Base-by-base conservation (phyloP, 768 basidiomycete genomes). In the Amanita phalloides region DNA sequence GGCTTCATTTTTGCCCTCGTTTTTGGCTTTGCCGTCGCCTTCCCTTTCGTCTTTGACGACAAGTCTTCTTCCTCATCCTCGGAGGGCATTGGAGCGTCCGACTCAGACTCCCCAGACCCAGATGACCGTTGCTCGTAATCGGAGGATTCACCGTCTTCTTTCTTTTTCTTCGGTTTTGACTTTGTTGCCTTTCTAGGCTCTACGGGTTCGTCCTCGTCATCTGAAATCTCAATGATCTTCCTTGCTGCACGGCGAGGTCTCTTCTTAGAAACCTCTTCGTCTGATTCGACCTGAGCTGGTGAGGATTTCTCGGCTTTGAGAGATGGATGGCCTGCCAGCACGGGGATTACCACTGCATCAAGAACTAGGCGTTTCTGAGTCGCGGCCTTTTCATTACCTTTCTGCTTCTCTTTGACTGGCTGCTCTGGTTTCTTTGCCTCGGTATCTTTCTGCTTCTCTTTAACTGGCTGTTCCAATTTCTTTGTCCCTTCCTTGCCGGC, bases 321-420 rank as follows among this genome's bases (percentile, higher is more conserved):
- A 38, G 44, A 61, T 51, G 37, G 60, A 53, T 53, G 45, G 53
- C 61, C 62, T 45, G 62, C 55, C 6, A 58, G 54, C 3, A 62
- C 58, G 3, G 69, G 66, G 35, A 87, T 76, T 14, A 84, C 75
- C 6, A 86, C 84, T 58, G 26, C 44, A 20, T 85, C 82, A 32
- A 79, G 66, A 8, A 66, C n/a, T 14, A 14, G 23, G 26, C 53
- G 53, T 32, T 45, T 20, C 26, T 3, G 54, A 30, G 45, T 35
- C 49, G 53, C 42, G 28, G 55, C 26, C 32, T 53, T 23, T 49
- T 39, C 37, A 4, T n/a, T 23, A 23, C 46, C 51, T 32, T 37
- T 47, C 23, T 42, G 11, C 6, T 23, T 23, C 11, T 30, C 8
- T 21, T 53, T 53, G 20, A 21, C 33, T 9, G 51, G 28, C 30